Evolutionary conservation across 192 early-diverging fungal genomes (phyloP), one percentile per base, ranked within the genome.

Genomic region (Gamsiella multidivaricata): DNA sequence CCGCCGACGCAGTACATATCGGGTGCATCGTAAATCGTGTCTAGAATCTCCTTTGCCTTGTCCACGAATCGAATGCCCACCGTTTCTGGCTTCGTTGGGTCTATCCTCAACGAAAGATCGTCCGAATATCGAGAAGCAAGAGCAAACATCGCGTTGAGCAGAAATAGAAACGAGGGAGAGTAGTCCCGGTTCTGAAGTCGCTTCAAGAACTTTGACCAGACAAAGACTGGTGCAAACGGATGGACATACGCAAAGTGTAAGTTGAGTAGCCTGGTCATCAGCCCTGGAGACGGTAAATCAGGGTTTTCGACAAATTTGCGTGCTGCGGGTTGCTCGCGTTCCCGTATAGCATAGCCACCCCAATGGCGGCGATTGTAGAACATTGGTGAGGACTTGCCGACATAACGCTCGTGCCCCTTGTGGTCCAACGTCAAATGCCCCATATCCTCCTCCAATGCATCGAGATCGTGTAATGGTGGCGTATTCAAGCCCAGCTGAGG

Each of bases 381-480:
- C 91, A 91, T 80, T 83, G 85, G 37, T 86, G 91, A 66, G 83
- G 91, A 70, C 84, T 88, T 65, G 31, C 92, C 92, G 18, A 91
- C 83, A 59, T 92, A 94, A 14, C 92, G 82, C 45, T 91, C 80
- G 23, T 88, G 88, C 18, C 91, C 91, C 42, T 88, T 88, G 43
- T 88, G 88, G 70, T 94, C 92, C 37, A 92, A 81, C 3, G 91
- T 88, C 46, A 94, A 66, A 43, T 90, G 86, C 0, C 89, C 90
- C 42, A 89, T 85, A 20, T 84, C 79, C 37, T 88, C 88, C 54
- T 90, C 87, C 45, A 88, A 47, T 52, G 76, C 82, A 42, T 83
- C 82, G 4, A 83, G 55, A 5, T 80, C 64, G 11, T 42, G 43
- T 14, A 87, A 61, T 2, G 75, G 79, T 2, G 87, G 83, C 0